Base-by-base conservation (phyloP, 441 rosid genomes). In the Corymbia citriodora region DNA sequence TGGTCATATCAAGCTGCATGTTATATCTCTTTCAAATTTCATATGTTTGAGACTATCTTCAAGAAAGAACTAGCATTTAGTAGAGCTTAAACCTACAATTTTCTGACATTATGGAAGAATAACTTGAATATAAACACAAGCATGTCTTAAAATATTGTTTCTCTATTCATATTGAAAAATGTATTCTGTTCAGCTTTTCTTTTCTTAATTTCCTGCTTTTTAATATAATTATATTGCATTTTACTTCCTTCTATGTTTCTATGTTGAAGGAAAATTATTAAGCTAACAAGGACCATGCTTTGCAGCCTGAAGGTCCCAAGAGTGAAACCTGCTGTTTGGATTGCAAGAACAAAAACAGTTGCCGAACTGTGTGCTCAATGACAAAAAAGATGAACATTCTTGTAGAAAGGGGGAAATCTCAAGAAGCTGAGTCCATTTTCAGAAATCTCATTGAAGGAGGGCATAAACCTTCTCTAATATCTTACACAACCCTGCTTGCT, bases 401-500 rank as follows among this genome's bases (percentile, higher is more conserved):
- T 93, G 93, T 96, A 92, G 95, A 94, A 93, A 94, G 91, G 93
- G 92, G 96, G 91, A 97, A 96, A 93, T 98, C 99, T 83, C 95
- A 92, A 82, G 99, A 98, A 92, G 99, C 98, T 55, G 94, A 92
- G 89, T 92, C 93, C 87, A 91, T 98, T 89, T 98, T 96, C 92
- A 92, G 94, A 90, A 90, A 91, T 89, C 95, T 97, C 92, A 93
- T 92, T 45, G 98, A 96, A 87, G 98, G 95, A 90, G 98, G 99
- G 81, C 99, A 98, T 93, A 96, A 88, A 91, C 99, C 99, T 87
- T 95, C 98, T 89, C 92, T 96, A 55, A 91, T 98, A 92, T 96
- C 99, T 82, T 96, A 96, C 95, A 98, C 98, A 45, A 89, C 97
- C 88, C 97, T 98, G 74, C 95, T 97, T 25, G 91, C 97, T 33